Base-by-base conservation (phyloP, 2,329 filamentous ascomycete genomes). In the Colletotrichum lindemuthianum region DNA sequence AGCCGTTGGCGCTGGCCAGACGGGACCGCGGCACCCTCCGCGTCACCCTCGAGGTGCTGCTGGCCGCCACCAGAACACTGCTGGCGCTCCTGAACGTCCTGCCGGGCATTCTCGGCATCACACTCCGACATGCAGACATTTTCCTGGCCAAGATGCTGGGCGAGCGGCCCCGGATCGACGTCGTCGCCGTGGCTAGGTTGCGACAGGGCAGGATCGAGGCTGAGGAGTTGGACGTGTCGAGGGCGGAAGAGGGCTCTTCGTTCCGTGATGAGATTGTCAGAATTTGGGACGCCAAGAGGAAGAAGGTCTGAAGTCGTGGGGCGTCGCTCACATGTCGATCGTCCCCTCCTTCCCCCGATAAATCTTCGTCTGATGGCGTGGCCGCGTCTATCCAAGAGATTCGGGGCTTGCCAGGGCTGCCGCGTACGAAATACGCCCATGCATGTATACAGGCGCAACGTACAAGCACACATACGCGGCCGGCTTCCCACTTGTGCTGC, bases 111-210 rank as follows among this genome's bases (percentile, higher is more conserved):
- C 1, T 57, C 1, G 65, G 52, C 0, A 52, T 65, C 32, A 53
- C 39, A 9, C 24, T 63, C 10, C 16, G 60, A 43, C 39, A n/a
- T 7, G 24, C 44, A 2, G 55, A 67, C 11, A 8, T 60, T 1
- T 12, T 16, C 0, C 47, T 41, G n/a, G 50, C 65, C 12, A 51
- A 37, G 36, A 48, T 16, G 1, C 60, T 67, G 60, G 60, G 65
- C 5, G 65, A 67, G 34, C 50, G 65, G 6, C 51, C 51, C 13
- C 6, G 13, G 12, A 37, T 32, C 11, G 60, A 67, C 12, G 51
- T 65, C 1, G 65, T 67, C 15, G 60, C 65, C 2, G 60, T 51
- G 24, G 65, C 65, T 12, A 50, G 65, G 51, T 15, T 40, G 2
- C 33, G 47, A 11, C 65, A 65, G 36, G 65, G 65, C 3, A 24